Evolutionary conservation across 352 stramenopile species (phyloP).

Genomic region (Phytopythium litorale): DNA sequence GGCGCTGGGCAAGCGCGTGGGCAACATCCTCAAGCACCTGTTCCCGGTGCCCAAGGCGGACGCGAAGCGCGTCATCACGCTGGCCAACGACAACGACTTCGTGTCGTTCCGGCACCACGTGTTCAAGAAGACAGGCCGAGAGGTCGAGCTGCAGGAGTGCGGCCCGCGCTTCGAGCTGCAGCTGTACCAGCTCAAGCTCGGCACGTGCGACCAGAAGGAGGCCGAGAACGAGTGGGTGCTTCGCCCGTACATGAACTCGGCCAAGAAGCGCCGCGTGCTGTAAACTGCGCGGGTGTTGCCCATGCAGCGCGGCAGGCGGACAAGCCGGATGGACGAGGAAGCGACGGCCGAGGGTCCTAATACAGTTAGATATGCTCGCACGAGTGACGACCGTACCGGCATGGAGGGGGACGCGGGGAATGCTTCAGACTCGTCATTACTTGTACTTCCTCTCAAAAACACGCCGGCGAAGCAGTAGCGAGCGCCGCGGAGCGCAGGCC

Average conservation of each 20-base stretch:
- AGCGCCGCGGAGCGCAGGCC: background rate
- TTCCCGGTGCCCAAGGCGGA: constrained; percentile 98
- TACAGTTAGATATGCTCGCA: background rate
- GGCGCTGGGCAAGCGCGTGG: constrained; percentile 92
- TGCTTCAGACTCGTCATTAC: background rate
- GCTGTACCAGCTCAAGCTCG: constrained; percentile 97
- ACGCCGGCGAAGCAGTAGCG: background rate
- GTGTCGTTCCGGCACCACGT: constrained; percentile 99
- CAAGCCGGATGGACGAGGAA: background rate
- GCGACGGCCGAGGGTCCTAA: background rate
- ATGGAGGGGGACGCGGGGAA: background rate
- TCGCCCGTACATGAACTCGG: constrained; percentile 99
- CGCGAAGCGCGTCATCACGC: constrained; percentile 96
- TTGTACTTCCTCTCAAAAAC: background rate
- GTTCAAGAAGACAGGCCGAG: constrained; percentile 92
- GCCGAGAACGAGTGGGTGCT: constrained; percentile 99
- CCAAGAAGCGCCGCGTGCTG: constrained; percentile 94
- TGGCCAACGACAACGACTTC: constrained; percentile 98
- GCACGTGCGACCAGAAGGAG: constrained; percentile 98
- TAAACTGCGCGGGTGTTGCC: constrained; percentile 18
- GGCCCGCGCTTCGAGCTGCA: constrained; percentile 98
- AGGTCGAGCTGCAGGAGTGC: constrained; percentile 95
- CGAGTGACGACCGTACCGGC: background rate
- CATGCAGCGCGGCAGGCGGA: too few species aligned
- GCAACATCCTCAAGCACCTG: constrained; percentile 98